These are phyloP conservation scores for Mallotus repandus DNA, from an alignment of 441 rosid species.

Conservation along the genomic window DNA sequence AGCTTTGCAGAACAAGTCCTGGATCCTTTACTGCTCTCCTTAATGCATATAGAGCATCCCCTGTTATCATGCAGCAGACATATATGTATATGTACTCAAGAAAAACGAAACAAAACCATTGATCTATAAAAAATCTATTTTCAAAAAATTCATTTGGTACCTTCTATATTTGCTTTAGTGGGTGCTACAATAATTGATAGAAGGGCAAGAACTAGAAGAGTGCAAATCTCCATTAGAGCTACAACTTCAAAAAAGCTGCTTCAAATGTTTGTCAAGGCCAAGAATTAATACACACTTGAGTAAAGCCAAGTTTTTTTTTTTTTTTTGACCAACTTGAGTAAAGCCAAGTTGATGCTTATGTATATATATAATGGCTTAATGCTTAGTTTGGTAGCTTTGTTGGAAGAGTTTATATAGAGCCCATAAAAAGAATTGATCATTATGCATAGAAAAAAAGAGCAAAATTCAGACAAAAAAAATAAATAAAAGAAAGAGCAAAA, in stretches of 20 bases:
- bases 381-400: not conserved
- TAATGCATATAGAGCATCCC: constrained; percentile 64
- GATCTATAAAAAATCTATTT: not conserved
- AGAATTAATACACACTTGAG: no score
- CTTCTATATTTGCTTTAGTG: constrained; percentile 49
- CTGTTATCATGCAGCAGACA: constrained; percentile 27
- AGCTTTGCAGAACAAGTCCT: constrained; percentile 57
- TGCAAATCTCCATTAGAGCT: constrained; percentile 32
- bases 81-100: not conserved
- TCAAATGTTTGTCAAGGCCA: not conserved
- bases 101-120: no score
- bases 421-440: constrained; percentile 21
- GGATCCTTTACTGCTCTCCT: constrained; percentile 67
- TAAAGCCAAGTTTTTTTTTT: no score
- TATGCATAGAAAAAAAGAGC: not conserved
- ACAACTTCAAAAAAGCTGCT: not conserved
- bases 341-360: no score
- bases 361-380: not conserved
- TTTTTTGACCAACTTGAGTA: no score
- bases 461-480: no score
- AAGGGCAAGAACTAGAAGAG: constrained; percentile 23
- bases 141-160: constrained; percentile 20
- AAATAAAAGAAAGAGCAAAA: not conserved
- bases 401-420: constrained; percentile 46
- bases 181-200: constrained; percentile 21